phyloP scores from a whole-genome alignment of 805 yeast genomes.

The Candida mattraensis region DNA sequence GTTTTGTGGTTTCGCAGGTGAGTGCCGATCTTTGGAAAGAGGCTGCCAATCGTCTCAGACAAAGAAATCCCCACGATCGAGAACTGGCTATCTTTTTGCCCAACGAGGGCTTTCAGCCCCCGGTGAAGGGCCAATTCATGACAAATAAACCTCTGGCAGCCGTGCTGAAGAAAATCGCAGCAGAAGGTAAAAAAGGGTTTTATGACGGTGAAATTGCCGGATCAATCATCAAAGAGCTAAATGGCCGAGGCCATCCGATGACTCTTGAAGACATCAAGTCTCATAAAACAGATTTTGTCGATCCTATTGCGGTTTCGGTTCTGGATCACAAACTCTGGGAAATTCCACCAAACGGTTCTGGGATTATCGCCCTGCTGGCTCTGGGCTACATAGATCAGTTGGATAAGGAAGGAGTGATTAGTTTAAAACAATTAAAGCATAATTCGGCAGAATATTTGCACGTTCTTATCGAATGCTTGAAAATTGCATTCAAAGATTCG shows the following conservation, averaged over 20 bases:
- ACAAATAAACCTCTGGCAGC: slow-evolving; percentile 52
- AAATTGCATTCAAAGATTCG: slow-evolving; percentile 71
- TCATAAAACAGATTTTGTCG: slow-evolving; percentile 63
- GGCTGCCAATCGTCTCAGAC: slow-evolving; percentile 39
- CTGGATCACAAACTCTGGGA: slow-evolving; percentile 67
- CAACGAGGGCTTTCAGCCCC: slow-evolving; percentile 40
- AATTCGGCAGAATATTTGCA: slow-evolving; percentile 74
- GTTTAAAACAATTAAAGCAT: slow-evolving; percentile 48
- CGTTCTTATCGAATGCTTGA: slow-evolving; percentile 65
- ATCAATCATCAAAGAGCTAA: slow-evolving; percentile 55
- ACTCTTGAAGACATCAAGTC: slow-evolving; percentile 51
- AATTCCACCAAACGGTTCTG: slow-evolving; percentile 84
- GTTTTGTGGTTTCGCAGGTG: slow-evolving; percentile 64
- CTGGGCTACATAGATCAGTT: slow-evolving; percentile 64
- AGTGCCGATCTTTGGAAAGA: slow-evolving; percentile 50
- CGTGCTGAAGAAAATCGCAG: slow-evolving; percentile 51
- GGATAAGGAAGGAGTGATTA: slow-evolving; percentile 42
- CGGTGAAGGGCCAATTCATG: slow-evolving; percentile 58
- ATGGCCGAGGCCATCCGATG: slow-evolving; percentile 55
- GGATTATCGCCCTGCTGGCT: slow-evolving; percentile 71
- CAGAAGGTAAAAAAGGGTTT: slow-evolving; percentile 61
- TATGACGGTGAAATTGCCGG: slow-evolving; percentile 72
- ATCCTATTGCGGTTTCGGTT: slow-evolving; percentile 57
- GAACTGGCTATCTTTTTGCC: slow-evolving; percentile 38
- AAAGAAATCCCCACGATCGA: slow-evolving; percentile 32